Base-by-base conservation (phyloP, 495 filamentous ascomycete genomes). In the Trichoderma gamsii region DNA sequence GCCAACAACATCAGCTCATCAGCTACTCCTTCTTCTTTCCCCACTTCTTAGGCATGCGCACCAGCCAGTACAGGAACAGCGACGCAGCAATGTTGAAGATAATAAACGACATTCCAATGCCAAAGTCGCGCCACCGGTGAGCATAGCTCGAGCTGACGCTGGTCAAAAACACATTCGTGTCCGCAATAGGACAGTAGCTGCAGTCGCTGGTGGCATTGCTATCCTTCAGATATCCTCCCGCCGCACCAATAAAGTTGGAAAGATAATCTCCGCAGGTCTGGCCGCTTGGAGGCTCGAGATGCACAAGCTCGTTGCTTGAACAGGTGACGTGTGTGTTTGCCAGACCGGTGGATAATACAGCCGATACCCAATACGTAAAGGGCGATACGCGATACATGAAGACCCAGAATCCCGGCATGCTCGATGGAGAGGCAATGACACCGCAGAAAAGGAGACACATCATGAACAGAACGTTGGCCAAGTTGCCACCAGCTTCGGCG, bases 371-470 rank as follows among this genome's bases (percentile, higher is more conserved):
- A 71, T 90, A 90, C 4, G 84, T 85, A 59, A 90, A 81, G 0
- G 88, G 88, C 0, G 85, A 87, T 23, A 87, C 77, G 12, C 85
- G 83, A 72, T 89, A 89, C 84, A 90, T 87, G 75, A 89, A 90
- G 66, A 86, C 86, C 88, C 88, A 91, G 76, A 90, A 90, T 0
- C 83, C 72, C 13, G 87, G 87, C 8, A 89, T 72, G 3, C 72
- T 73, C 1, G 70, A 67, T 3, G 86, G 84, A 16, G 76, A 74
- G n/a, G 84, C 82, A 64, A 90, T 80, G 35, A 90, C 86, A 27
- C 69, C 61, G 68, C 67, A 64, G 52, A 87, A 86, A 69, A 86
- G 74, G 56, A 88, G 77, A 70, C 79, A 84, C 9, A 89, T 78
- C 7, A 85, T 85, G 78, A 87, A 89, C 51, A 83, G 66, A 76